Conservation (phyloP, 805 yeast genomes). For the Sungouiella thailandica region DNA sequence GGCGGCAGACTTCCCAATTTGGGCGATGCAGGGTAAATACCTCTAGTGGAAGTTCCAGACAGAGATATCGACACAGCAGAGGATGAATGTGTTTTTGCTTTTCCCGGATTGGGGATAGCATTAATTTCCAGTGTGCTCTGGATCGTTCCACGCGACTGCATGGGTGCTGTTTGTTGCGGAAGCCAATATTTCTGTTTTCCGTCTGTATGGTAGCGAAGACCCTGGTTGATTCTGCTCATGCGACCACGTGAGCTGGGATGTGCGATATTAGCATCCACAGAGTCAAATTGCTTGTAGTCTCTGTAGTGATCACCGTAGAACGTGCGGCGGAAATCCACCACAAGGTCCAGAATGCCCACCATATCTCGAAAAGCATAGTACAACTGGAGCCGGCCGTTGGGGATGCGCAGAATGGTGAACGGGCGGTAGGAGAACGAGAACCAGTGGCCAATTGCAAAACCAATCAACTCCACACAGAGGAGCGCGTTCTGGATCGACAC, state of each 20-base stretch:
- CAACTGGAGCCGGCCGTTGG: constrained; percentile 63
- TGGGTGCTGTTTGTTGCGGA: constrained; percentile 9
- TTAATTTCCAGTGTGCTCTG: constrained; percentile 26
- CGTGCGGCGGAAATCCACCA: constrained; percentile 72
- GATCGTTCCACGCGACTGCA: constrained; percentile 8
- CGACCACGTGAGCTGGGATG: constrained; percentile 64
- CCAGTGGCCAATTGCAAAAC: constrained; percentile 88
- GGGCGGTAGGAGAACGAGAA: constrained; percentile 75
- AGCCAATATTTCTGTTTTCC: constrained; percentile 87
- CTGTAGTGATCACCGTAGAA: constrained; percentile 63
- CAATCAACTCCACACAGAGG: constrained; percentile 77
- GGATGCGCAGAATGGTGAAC: constrained; percentile 55
- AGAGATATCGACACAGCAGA: constrained; percentile 26
- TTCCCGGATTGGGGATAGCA: constrained; percentile 12
- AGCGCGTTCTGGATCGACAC: constrained; percentile 70
- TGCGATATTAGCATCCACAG: constrained; percentile 64
- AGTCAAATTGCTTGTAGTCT: constrained; percentile 77
- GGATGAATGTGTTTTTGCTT: constrained; percentile 5
- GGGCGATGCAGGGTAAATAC: constrained; percentile 26
- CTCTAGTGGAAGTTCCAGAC: constrained; percentile 29
- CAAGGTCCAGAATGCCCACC: constrained; percentile 69
- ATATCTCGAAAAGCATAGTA: constrained; percentile 69
- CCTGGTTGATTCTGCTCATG: constrained; percentile 71
- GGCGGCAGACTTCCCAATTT: constrained; percentile 19
- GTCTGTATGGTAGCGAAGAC: constrained; percentile 72